phyloP scores from a whole-genome alignment of 2,329 filamentous ascomycete genomes.

The Pyrenochaeta sp. region DNA sequence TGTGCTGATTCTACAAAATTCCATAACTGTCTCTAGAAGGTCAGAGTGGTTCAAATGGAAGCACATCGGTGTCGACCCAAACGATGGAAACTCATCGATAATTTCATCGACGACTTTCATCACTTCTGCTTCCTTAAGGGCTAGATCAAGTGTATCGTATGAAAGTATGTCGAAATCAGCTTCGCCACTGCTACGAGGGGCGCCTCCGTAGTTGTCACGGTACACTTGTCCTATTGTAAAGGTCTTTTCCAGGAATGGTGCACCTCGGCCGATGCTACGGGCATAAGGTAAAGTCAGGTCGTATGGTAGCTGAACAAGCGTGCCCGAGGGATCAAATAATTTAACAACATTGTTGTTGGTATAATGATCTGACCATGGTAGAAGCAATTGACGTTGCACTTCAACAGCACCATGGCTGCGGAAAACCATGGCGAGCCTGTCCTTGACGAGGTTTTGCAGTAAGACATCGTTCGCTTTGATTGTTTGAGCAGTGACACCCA shows the following conservation, averaged over 20 bases:
- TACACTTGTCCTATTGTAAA: constrained; percentile 91
- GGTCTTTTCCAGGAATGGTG: constrained; percentile 73
- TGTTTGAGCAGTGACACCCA: constrained; percentile 43
- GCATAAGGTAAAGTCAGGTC: constrained; percentile 92
- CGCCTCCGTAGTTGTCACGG: constrained; percentile 79
- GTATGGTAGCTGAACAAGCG: constrained; percentile 91
- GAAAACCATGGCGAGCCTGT: constrained; percentile 79
- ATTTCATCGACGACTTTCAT: constrained; percentile 96
- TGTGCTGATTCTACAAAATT: constrained; percentile 81
- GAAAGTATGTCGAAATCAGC: constrained; percentile 98
- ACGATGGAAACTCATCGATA: constrained; percentile 77
- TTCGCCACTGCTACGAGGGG: constrained; percentile 84
- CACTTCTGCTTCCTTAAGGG: constrained; percentile 90
- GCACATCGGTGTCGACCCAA: constrained; percentile 77
- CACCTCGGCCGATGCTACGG: constrained; percentile 78
- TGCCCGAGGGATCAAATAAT: constrained; percentile 82
- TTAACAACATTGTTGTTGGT: constrained; percentile 73
- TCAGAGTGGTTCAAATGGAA: constrained; percentile 91
- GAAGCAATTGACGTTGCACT: constrained; percentile 74
- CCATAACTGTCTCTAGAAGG: constrained; percentile 86
- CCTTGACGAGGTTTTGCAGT: constrained; percentile 76
- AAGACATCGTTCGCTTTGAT: constrained; percentile 66
- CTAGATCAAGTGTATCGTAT: constrained; percentile 78
- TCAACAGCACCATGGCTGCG: constrained; percentile 90
- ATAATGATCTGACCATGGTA: constrained; percentile 85